These are phyloP conservation scores for Fusarium longipes DNA, from an alignment of 2,329 filamentous ascomycete species.

Conservation along the genomic window DNA sequence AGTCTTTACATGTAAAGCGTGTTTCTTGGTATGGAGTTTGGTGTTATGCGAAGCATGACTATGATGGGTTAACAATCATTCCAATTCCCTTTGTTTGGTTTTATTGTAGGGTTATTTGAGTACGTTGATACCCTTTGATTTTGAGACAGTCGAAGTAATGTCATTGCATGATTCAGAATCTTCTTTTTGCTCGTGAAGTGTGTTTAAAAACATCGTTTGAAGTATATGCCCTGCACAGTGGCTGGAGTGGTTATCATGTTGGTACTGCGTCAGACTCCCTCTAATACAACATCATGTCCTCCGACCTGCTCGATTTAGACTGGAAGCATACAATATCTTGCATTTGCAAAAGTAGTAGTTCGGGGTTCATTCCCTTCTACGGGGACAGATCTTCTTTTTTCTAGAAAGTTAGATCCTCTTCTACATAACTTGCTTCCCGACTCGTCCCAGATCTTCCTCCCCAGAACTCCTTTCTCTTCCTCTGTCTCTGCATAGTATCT, in stretches of 20 bases:
- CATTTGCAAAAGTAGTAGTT: too few species aligned
- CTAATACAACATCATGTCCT: background rate
- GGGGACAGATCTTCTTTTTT: conserved; percentile 21
- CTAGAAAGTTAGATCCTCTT: conserved; percentile 22
- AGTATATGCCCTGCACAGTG: background rate
- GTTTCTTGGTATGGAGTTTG: conserved; percentile 33
- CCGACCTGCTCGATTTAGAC: background rate
- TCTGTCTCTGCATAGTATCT: conserved; percentile 42
- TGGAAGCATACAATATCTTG: background rate
- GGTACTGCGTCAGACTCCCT: background rate
- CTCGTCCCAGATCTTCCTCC: conserved; percentile 30
- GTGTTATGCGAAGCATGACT: conserved; percentile 18
- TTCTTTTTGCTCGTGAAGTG: background rate
- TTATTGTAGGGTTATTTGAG: conserved; percentile 48
- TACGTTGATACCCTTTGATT: conserved; percentile 50
- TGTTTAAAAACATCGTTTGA: background rate
- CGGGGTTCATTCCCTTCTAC: background rate
- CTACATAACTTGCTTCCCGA: conserved; percentile 26
- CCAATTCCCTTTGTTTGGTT: conserved; percentile 19
- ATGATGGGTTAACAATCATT: conserved; percentile 12
- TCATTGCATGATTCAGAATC: conserved; percentile 18
- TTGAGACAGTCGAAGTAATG: conserved; percentile 39
- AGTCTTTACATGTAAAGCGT: background rate
- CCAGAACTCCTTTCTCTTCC: conserved; percentile 48
- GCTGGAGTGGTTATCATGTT: background rate